Evolutionary conservation across 2,329 filamentous ascomycete species (phyloP).

Genomic region (Xylariaceae sp.): DNA sequence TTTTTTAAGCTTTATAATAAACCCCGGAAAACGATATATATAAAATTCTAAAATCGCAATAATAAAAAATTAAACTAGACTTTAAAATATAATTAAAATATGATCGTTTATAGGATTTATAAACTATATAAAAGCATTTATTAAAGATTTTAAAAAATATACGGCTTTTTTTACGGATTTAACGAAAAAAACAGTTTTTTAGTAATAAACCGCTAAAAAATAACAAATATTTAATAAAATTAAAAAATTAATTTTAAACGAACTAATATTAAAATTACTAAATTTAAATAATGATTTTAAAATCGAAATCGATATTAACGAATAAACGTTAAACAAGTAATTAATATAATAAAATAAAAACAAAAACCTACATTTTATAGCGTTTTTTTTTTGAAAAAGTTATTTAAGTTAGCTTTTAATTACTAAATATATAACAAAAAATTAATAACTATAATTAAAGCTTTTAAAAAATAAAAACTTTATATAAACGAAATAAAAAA

Average conservation of each 20-base stretch:
- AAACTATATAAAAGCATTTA: slow-evolving; percentile 5
- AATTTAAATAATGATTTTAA: slow-evolving; percentile 6
- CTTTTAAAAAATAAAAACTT: slow-evolving; percentile 25
- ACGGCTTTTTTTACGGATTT: not conserved
- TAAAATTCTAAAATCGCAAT: slow-evolving; percentile 3
- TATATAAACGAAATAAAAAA: slow-evolving; percentile 18
- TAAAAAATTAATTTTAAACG: slow-evolving; percentile 1
- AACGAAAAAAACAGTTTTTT: slow-evolving; percentile 1
- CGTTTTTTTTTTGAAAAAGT: slow-evolving; percentile 20
- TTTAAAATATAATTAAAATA: slow-evolving; percentile 1
- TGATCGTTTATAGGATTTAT: slow-evolving; percentile 2
- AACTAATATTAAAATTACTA: slow-evolving; percentile 10
- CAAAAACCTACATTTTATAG: slow-evolving; percentile 3
- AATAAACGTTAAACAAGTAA: not conserved
- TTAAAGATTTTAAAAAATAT: slow-evolving; percentile 6
- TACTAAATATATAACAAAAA: slow-evolving; percentile 26
- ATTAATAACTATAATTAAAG: slow-evolving; percentile 24
- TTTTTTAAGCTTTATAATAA: not conserved
- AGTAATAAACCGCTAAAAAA: slow-evolving; percentile 4
- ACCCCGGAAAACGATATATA: not conserved
- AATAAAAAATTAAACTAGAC: slow-evolving; percentile 9
- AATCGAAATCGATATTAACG: slow-evolving; percentile 1
- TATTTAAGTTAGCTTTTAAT: slow-evolving; percentile 22
- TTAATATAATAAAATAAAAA: slow-evolving; percentile 8
- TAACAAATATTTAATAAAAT: not conserved